A percentile compares a stretch with the other conserved stretches of the same genome.
These are phyloP conservation scores for Ogataea glucozyma DNA, from an alignment of 805 yeast genomes.

Conservation along the genomic window DNA sequence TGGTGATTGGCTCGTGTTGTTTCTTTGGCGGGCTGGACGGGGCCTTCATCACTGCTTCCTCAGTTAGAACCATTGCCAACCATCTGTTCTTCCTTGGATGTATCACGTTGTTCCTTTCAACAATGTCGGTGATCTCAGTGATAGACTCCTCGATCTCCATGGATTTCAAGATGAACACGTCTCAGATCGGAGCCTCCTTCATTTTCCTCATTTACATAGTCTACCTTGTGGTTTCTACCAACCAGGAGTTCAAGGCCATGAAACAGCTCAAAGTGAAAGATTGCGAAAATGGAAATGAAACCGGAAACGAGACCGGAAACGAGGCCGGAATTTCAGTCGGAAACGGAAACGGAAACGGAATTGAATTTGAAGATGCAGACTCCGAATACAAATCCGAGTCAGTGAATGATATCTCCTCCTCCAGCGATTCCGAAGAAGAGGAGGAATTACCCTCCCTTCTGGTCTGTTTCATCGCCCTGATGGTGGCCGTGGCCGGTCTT, in stretches of 20 bases:
- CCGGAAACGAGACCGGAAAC: background rate
- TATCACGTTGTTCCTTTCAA: conserved; percentile 9
- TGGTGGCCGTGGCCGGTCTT: conserved; percentile 17
- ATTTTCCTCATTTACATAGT: conserved; percentile 14
- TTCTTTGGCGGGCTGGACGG: conserved; percentile 21
- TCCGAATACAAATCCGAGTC: conserved; percentile 11
- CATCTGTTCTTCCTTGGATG: conserved; percentile 15
- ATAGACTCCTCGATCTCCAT: conserved; percentile 14
- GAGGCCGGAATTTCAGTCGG: conserved; percentile 5
- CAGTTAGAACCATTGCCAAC: conserved; percentile 13
- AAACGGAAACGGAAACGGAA: conserved; percentile 9
- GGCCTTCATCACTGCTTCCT: conserved; percentile 4
- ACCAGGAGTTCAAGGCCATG: conserved; percentile 19
- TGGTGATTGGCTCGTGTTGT: conserved; percentile 19
- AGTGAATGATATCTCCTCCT: no score
- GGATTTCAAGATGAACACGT: conserved; percentile 17
- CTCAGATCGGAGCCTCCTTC: conserved; percentile 20
- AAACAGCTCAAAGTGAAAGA: conserved; percentile 13
- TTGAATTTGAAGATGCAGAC: conserved; percentile 12
- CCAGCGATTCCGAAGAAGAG: conserved; percentile 6
- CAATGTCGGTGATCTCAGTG: conserved; percentile 19
- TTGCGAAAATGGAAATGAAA: conserved; percentile 1
- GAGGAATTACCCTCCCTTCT: conserved; percentile 15
- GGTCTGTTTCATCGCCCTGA: conserved; percentile 16
- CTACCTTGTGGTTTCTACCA: conserved; percentile 17